phyloP scores from a whole-genome alignment of 1,284 basidiomycete genomes.

The Paramarasmius palmivorus region DNA sequence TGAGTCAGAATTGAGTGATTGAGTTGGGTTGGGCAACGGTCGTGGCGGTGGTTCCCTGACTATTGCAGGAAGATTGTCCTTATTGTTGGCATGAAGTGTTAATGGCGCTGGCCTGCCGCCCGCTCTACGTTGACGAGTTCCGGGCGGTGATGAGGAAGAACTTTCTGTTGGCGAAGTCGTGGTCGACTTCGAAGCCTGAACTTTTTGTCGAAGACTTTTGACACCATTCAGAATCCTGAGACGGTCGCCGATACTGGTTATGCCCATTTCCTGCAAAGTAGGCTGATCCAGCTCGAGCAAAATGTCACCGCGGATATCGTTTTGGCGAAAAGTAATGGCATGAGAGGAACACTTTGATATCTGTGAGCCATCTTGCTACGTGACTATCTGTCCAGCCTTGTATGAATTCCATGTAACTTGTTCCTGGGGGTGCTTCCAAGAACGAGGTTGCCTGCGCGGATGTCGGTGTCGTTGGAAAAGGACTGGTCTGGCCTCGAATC shows the following conservation, averaged over 20 bases:
- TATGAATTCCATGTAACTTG: slow-evolving; percentile 62
- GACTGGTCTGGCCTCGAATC: slow-evolving; percentile 37
- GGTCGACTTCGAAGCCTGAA: slow-evolving; percentile 26
- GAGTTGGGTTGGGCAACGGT: slow-evolving; percentile 32
- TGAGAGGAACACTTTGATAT: slow-evolving; percentile 75
- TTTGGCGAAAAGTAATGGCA: slow-evolving; percentile 69
- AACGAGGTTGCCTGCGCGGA: slow-evolving; percentile 28
- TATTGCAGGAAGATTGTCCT: slow-evolving; percentile 61
- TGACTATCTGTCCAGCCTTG: slow-evolving; percentile 69
- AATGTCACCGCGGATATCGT: slow-evolving; percentile 89
- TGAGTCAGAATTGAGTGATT: slow-evolving; percentile 12
- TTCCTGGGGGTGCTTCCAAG: slow-evolving; percentile 60
- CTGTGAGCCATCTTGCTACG: slow-evolving; percentile 70
- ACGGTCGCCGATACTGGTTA: slow-evolving; percentile 86
- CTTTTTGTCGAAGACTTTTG: slow-evolving; percentile 71
- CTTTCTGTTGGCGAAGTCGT: slow-evolving; percentile 24
- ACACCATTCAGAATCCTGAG: slow-evolving; percentile 85
- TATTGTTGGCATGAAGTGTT: slow-evolving; percentile 50
- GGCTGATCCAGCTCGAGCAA: slow-evolving; percentile 86
- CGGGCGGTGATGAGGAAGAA: slow-evolving; percentile 19
- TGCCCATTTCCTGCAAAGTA: slow-evolving; percentile 86
- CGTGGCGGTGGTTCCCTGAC: slow-evolving; percentile 60
- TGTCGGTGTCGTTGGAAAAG: slow-evolving; percentile 42
- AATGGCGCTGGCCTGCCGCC: slow-evolving; percentile 67
- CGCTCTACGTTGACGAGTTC: slow-evolving; percentile 37